Conservation (phyloP, 2,329 filamentous ascomycete genomes). For the Sphaceloma murrayae region DNA sequence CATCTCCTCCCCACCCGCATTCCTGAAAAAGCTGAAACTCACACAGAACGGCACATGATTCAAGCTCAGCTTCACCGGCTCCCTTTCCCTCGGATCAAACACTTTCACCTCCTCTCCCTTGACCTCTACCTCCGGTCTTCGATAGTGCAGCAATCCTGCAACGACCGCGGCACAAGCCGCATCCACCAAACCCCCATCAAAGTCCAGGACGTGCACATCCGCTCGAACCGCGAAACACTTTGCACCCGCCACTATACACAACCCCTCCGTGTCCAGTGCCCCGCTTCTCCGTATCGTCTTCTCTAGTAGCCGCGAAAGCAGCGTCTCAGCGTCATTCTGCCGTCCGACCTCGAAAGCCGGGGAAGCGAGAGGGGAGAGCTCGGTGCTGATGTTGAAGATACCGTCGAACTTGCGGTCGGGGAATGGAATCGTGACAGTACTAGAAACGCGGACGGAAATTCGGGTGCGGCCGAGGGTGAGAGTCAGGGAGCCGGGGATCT, state of each 20-base stretch:
- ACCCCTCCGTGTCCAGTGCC: conserved; percentile 87
- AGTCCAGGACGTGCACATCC: conserved; percentile 82
- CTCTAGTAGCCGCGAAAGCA: conserved; percentile 81
- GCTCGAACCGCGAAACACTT: conserved; percentile 89
- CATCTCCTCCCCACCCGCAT: conserved; percentile 7
- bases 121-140: conserved; percentile 78
- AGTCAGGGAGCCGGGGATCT: conserved; percentile 84
- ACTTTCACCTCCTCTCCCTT: conserved; percentile 77
- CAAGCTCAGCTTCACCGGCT: conserved; percentile 82
- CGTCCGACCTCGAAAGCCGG: conserved; percentile 79
- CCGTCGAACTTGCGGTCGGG: conserved; percentile 89
- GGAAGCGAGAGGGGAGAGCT: conserved; percentile 85
- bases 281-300: conserved; percentile 88
- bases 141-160: conserved; percentile 81
- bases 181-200: conserved; percentile 85
- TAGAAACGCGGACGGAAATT: conserved; percentile 73
- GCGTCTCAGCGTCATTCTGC: conserved; percentile 70
- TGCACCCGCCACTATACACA: conserved; percentile 81
- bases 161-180: conserved; percentile 78
- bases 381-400: conserved; percentile 83
- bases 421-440: conserved; percentile 77
- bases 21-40: conserved; percentile 71
- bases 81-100: conserved; percentile 73
- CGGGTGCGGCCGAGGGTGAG: conserved; percentile 85
- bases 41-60: conserved; percentile 87